Evolutionary conservation across 306 rosid species (phyloP).

Genomic region (Herpetospermum pedunculosum): DNA sequence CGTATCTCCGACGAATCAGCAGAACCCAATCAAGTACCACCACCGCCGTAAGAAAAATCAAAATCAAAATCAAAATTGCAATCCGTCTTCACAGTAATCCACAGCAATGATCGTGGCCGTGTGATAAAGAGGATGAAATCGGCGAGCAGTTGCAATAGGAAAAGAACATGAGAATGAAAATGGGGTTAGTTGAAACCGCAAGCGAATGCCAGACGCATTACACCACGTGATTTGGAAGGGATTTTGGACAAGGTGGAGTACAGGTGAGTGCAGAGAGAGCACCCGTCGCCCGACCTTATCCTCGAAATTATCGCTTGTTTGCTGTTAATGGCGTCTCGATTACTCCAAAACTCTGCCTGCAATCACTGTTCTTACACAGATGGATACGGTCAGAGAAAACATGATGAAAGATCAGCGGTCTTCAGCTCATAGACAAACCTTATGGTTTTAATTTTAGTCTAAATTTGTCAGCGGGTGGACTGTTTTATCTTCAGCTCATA

Average conservation of each 20-base stretch:
- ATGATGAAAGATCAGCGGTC: background rate
- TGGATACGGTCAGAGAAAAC: background rate
- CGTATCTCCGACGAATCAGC: background rate
- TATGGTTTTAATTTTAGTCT: background rate
- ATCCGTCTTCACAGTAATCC: background rate
- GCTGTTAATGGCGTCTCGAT: conserved; percentile 1
- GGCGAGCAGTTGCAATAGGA: background rate
- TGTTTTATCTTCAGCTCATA: too few relatives aligned
- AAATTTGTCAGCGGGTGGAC: too few relatives aligned
- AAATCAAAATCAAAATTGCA: background rate
- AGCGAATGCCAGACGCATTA: background rate
- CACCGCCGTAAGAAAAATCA: background rate
- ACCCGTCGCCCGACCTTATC: background rate
- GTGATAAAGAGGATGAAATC: background rate
- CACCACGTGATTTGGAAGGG: background rate
- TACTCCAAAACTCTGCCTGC: background rate
- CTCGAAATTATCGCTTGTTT: background rate
- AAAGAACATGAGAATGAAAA: background rate
- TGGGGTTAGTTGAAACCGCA: conserved; percentile 8
- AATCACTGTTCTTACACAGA: background rate
- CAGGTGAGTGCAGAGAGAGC: background rate
- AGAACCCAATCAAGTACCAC: background rate
- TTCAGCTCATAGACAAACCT: background rate
- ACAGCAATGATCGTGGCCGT: background rate
- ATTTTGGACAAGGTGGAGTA: background rate